Base-by-base conservation (phyloP, 2,329 filamentous ascomycete genomes). In the Nemania sp. region DNA sequence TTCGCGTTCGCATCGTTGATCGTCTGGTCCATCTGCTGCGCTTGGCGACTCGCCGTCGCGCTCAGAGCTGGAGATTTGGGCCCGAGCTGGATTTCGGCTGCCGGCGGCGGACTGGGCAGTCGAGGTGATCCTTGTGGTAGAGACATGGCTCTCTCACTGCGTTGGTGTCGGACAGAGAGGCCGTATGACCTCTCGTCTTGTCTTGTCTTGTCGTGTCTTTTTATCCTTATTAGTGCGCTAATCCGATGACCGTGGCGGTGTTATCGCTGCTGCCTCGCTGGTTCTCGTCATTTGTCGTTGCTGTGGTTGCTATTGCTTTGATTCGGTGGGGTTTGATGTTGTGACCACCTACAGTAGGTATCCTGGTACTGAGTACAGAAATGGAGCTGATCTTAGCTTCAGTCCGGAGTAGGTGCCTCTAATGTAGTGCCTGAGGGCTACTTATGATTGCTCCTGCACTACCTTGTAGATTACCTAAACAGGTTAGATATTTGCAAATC, bases 41-140 rank as follows among this genome's bases (percentile, higher is more conserved):
- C 80, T 77, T 75, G 82, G 73, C 65, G 82, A 68, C 69, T 86
- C 72, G 75, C 76, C 22, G 73, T 66, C 36, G 69, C 68, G 44
- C 64, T 66, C 58, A 68, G 55, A 41, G 65, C 66, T 1, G 91
- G 90, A 44, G 91, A 94, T 66, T 86, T 86, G 51, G 89, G 87
- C 6, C 85, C 88, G 59, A 96, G 86, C 75, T 97, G 93, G 63
- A 96, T 94, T 74, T 99, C 94, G 57, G 93, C 91, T 53, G 95
- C 87, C 28, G 94, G 94, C 54, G 94, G 94, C 56, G 94, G 94
- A 73, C 91, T 97, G 55, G 94, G 94, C 46, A 99, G 85, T 69
- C 94, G 89, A 60, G 94, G 93, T 42, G 92, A 97, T 73, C 84
- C 93, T 59, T 90, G 87, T 64, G 82, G 75, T 59, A 84, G 72